These are phyloP conservation scores for Tephrocybe sp. DNA, from an alignment of 768 basidiomycete species.

Conservation along the genomic window DNA sequence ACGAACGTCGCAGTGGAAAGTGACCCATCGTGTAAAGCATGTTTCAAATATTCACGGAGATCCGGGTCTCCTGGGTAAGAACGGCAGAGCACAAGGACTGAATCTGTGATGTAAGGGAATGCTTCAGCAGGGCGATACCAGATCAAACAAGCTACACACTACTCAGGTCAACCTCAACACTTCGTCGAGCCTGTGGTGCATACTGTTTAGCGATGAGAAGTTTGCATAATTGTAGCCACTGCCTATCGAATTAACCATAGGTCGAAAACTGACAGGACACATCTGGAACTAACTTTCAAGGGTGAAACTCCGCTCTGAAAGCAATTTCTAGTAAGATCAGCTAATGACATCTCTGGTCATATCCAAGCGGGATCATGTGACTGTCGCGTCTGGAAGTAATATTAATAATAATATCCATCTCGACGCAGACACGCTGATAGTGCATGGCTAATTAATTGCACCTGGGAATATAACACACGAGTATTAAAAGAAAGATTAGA, in stretches of 20 bases:
- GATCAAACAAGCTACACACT: slow-evolving; percentile 43
- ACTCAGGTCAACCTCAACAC: slow-evolving; percentile 55
- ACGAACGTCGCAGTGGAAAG: slow-evolving; percentile 61
- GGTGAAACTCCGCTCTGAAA: slow-evolving; percentile 70
- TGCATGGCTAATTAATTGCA: too few relatives aligned
- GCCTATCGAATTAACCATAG: not conserved
- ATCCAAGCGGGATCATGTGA: too few relatives aligned
- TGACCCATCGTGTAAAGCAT: slow-evolving; percentile 53
- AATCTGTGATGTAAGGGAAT: slow-evolving; percentile 42
- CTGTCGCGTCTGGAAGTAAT: not conserved
- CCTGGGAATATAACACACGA: too few relatives aligned
- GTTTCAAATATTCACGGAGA: slow-evolving; percentile 63
- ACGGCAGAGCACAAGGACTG: slow-evolving; percentile 63
- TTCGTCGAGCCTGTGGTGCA: slow-evolving; percentile 34
- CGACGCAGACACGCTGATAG: too few relatives aligned
- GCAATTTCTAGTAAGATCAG: slow-evolving; percentile 68
- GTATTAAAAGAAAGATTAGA: too few relatives aligned
- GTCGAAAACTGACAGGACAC: not conserved
- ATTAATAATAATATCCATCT: too few relatives aligned
- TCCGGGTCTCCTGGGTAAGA: slow-evolving; percentile 68
- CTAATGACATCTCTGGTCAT: slow-evolving; percentile 59
- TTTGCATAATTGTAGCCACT: slow-evolving; percentile 72
- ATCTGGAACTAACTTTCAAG: slow-evolving; percentile 47
- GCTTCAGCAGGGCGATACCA: not conserved
- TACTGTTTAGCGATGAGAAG: slow-evolving; percentile 54